These are phyloP conservation scores for Puccinellia tenuiflora DNA, from an alignment of 176 grass and related monocot genomes.

Conservation along the genomic window DNA sequence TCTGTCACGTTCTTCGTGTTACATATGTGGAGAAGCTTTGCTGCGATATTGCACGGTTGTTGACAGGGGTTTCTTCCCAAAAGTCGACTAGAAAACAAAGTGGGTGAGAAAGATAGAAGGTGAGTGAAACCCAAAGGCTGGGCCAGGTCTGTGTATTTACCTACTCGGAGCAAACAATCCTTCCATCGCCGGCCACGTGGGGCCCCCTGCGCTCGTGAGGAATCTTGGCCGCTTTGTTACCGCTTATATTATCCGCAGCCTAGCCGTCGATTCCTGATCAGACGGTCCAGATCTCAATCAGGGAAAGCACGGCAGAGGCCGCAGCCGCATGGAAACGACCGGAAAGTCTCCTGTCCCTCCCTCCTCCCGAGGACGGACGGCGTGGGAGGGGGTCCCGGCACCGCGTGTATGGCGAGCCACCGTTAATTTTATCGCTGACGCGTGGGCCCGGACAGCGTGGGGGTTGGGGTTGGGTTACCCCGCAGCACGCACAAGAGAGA, in stretches of 20 bases:
- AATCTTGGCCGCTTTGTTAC: constrained; percentile 17
- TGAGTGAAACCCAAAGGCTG: background rate
- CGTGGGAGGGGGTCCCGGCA: background rate
- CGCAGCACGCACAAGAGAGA: constrained; percentile 3
- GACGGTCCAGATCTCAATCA: background rate
- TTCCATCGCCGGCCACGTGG: constrained; percentile 10
- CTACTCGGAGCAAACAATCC: constrained; percentile 31
- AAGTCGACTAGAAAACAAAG: background rate
- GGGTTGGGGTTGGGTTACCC: background rate
- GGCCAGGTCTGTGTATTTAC: background rate
- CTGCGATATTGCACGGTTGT: background rate
- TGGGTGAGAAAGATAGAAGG: background rate
- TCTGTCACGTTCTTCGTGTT: background rate
- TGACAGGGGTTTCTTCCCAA: background rate
- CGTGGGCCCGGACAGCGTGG: background rate
- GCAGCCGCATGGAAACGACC: background rate
- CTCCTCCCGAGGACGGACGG: background rate
- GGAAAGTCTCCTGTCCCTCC: constrained; percentile 3
- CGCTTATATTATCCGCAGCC: background rate
- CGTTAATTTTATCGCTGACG: background rate
- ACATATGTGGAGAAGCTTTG: no score
- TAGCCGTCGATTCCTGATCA: background rate
- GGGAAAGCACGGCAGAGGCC: background rate
- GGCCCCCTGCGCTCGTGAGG: constrained; percentile 9
- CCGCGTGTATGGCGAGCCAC: background rate